Evolutionary conservation across 805 yeast genomes (phyloP), one percentile per base, ranked within the genome.

Genomic region (Candida maris): DNA sequence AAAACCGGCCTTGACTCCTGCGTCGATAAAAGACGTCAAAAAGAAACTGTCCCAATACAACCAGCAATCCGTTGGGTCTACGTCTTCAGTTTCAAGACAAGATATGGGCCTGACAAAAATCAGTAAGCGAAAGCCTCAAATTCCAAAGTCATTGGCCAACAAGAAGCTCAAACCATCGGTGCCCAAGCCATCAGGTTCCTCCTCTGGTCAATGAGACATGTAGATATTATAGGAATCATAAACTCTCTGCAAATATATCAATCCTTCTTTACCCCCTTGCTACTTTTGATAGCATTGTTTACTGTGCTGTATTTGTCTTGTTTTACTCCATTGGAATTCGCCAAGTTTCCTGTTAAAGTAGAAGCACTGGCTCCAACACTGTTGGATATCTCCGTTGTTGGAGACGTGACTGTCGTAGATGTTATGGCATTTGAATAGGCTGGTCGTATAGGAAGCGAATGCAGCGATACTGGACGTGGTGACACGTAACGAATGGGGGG

Each of bases 211-310:
- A n/a, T n/a, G n/a, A n/a, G n/a, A n/a, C n/a, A n/a, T n/a, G n/a
- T n/a, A n/a, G n/a, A n/a, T n/a, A n/a, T n/a, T n/a, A n/a, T n/a
- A n/a, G n/a, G n/a, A n/a, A n/a, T n/a, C n/a, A n/a, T n/a, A n/a
- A n/a, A n/a, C n/a, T n/a, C n/a, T n/a, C n/a, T n/a, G n/a, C n/a
- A n/a, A n/a, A n/a, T n/a, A 12, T 21, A 10, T 41, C 31, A 58
- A 32, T 59, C 62, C 22, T 49, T 52, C 39, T 59, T 59, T 4
- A 42, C 51, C 2, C 62, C 61, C 39, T 59, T 59, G 18, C 51
- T 46, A 13, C 25, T 45, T 29, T 41, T 50, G 18, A 56, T 41
- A 8, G 39, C 46, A 12, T 41, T 42, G 21, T 37, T 47, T 8
- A 38, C 45, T 18, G 36, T 34, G 5, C 36, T 35, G 30, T 54